Conservation (phyloP, 225 moss, liverwort and hornwort genomes). For the Sphagnum contortum region DNA sequence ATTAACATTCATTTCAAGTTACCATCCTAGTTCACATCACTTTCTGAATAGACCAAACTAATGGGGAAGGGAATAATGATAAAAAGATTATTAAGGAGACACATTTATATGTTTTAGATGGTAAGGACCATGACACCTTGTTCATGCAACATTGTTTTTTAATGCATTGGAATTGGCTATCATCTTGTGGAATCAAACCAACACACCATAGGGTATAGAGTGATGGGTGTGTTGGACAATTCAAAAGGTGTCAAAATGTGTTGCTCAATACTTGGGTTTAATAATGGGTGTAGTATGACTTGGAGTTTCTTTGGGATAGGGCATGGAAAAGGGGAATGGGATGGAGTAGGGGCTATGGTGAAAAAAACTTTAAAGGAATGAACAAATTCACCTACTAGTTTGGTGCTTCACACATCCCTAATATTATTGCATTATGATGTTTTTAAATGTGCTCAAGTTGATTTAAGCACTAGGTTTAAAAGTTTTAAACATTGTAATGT, state of each 20-base stretch:
- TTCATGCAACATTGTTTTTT: background rate
- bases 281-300: background rate
- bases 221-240: background rate
- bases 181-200: background rate
- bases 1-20: too few relatives aligned
- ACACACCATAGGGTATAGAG: background rate
- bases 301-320: slow-evolving; percentile 2
- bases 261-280: background rate
- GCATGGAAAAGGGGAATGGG: slow-evolving; percentile 7
- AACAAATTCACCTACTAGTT: background rate
- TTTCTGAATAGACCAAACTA: too few relatives aligned
- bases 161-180: slow-evolving; percentile 4
- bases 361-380: background rate
- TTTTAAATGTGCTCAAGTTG: too few relatives aligned
- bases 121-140: background rate
- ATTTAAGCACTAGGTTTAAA: too few relatives aligned
- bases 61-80: too few relatives aligned
- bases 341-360: background rate
- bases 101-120: slow-evolving; percentile 4
- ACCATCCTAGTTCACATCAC: too few relatives aligned
- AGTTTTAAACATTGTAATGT: too few relatives aligned
- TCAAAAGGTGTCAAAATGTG: background rate
- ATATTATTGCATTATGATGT: too few relatives aligned
- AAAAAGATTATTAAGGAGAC: background rate
- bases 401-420: too few relatives aligned